These are phyloP conservation scores for Turnera subulata DNA, from an alignment of 345 rosid genomes.

Conservation along the genomic window DNA sequence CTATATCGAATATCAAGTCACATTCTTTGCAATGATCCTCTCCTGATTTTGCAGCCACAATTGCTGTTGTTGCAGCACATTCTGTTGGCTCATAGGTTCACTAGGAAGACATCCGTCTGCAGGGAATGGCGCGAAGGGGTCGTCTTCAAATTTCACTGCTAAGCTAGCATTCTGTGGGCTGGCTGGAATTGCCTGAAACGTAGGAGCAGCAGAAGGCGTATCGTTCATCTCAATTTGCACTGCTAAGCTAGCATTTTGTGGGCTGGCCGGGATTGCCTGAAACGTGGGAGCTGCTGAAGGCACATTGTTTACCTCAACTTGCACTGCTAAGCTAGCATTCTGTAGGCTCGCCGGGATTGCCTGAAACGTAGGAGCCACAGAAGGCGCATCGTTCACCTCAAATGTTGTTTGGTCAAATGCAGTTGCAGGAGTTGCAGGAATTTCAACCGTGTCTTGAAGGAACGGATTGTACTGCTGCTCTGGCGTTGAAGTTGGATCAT, in stretches of 20 bases:
- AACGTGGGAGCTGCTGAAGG: no score
- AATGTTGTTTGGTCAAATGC: constrained; percentile 4
- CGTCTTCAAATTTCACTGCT: constrained; percentile 18
- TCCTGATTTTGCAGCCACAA: constrained; percentile 70
- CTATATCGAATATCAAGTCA: constrained; percentile 21
- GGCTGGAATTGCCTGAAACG: constrained; percentile 49
- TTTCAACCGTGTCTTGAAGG: constrained; percentile 28
- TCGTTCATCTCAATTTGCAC: constrained; percentile 6
- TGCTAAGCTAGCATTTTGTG: constrained; percentile 9
- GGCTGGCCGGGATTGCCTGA: constrained; percentile 38
- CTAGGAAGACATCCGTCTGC: neutral
- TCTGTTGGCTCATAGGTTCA: constrained; percentile 30
- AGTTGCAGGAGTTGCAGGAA: neutral
- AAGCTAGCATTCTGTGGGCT: constrained; percentile 12
- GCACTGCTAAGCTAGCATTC: constrained; percentile 4
- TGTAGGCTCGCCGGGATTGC: constrained; percentile 33
- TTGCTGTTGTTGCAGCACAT: constrained; percentile 49
- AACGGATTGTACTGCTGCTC: constrained; percentile 28
- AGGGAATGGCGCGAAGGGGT: constrained; percentile 49
- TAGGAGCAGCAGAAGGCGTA: no score
- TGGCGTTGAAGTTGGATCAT: constrained; percentile 4
- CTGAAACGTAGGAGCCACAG: constrained; percentile 49
- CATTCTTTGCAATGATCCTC: constrained; percentile 62
- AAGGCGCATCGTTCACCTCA: constrained; percentile 18
- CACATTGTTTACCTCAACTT: constrained; percentile 6